Base-by-base conservation (phyloP, 2,329 filamentous ascomycete species). In the Ophiosphaerella herpotricha region DNA sequence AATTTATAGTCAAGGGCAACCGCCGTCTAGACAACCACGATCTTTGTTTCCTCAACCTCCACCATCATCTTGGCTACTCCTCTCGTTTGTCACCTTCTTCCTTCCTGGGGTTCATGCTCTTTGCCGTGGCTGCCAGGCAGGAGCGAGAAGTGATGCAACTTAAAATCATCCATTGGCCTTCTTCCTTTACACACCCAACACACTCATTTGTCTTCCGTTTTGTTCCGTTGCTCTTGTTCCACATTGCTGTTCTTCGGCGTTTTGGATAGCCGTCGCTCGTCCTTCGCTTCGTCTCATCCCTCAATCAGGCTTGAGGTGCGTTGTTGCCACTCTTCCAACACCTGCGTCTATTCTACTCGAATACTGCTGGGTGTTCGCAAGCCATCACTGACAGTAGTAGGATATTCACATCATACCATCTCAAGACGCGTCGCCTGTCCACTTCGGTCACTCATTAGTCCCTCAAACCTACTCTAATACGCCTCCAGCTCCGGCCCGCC, bases 331-430 rank as follows among this genome's bases (percentile, higher is more conserved):
- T 18, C 38, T 38, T 26, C 36, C 21, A 23, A 18, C 14, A 13
- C 11, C 39, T 12, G 29, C 24, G 29, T 34, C 13, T 12, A 11
- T 26, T 23, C 5, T 6, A 8, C 9, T 39, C 13, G 24, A 24
- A 23, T 31, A 37, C 18, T 8, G n/a, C 8, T 9, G 4, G 13
- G 21, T 18, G 9, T 35, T 21, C 13, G 9, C 34, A 41, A 39
- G 23, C 8, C 14, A 23, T 8, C 33, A 32, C 49, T 64, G 26
- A 61, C 16, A 16, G 23, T 39, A 14, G 5, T 32, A 69, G 64
- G 61, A 65, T 72, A 72, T 71, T 70, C 63, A 63, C 67, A 71
- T 72, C 67, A 69, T 55, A 67, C 60, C 67, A 70, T 72, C 67
- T 66, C 70, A 70, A 58, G 45, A 57, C 55, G 58, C 50, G 54